Conservation (phyloP, 177 flowering plant species). For the Tripterygium wilfordii region DNA sequence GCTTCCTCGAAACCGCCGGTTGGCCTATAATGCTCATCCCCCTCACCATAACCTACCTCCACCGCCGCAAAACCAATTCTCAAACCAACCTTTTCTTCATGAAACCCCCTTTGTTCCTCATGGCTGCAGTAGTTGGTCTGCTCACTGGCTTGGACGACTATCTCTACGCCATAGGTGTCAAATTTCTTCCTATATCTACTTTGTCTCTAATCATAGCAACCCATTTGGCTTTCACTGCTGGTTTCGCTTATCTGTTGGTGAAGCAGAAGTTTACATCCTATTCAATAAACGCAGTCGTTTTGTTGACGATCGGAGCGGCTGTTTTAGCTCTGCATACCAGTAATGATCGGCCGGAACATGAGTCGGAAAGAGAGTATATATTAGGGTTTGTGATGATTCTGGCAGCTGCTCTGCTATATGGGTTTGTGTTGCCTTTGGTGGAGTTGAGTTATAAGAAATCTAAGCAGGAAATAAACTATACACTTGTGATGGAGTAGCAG, state of each 20-base stretch:
- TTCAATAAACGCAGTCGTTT: constrained; percentile 49
- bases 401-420: constrained; percentile 53
- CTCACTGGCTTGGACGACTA: constrained; percentile 55
- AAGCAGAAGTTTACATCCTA: constrained; percentile 59
- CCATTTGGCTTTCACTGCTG: constrained; percentile 55
- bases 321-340: constrained; percentile 48
- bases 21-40: constrained; percentile 47
- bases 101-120: constrained; percentile 22
- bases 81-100: constrained; percentile 26
- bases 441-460: constrained; percentile 63
- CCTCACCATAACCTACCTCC: constrained; percentile 22
- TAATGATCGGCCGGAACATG: constrained; percentile 46
- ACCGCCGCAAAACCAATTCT: constrained; percentile 17
- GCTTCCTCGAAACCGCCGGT: constrained; percentile 43
- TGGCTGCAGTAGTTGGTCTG: constrained; percentile 32
- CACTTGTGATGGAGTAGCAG: constrained; percentile 65
- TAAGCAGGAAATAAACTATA: constrained; percentile 30
- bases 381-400: constrained; percentile 62
- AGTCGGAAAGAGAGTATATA: constrained; percentile 27
- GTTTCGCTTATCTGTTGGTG: constrained; percentile 50
- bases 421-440: constrained; percentile 58
- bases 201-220: constrained; percentile 41
- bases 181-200: constrained; percentile 52
- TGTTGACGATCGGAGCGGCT: constrained; percentile 53
- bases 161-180: constrained; percentile 47